Evolutionary conservation across 2,329 filamentous ascomycete genomes (phyloP).

Genomic region (Blastomyces percursus): DNA sequence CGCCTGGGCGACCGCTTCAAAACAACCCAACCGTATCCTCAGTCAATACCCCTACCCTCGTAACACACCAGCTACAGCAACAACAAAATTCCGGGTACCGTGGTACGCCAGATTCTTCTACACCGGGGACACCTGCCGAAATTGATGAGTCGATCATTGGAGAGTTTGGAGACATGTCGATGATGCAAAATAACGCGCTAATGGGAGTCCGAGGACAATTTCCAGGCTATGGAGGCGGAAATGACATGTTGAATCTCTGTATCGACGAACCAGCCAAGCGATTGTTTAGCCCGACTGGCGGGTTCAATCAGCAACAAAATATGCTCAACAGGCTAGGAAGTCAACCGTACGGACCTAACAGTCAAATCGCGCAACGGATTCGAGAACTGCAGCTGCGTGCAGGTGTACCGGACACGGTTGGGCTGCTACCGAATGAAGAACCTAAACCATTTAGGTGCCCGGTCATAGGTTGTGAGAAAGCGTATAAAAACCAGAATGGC

Average conservation of each 20-base stretch:
- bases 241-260: slow-evolving; percentile 48
- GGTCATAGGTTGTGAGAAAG: slow-evolving; percentile 97
- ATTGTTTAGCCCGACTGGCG: slow-evolving; percentile 74
- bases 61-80: slow-evolving; percentile 59
- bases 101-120: slow-evolving; percentile 53
- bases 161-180: slow-evolving; percentile 50
- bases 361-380: slow-evolving; percentile 58
- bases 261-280: slow-evolving; percentile 95
- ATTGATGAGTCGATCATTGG: slow-evolving; percentile 63
- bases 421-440: slow-evolving; percentile 59
- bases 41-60: slow-evolving; percentile 87
- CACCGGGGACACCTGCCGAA: slow-evolving; percentile 59
- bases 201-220: slow-evolving; percentile 33
- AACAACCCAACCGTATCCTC: slow-evolving; percentile 96
- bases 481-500: slow-evolving; percentile 99
- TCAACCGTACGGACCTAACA: slow-evolving; percentile 64
- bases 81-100: slow-evolving; percentile 45
- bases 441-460: slow-evolving; percentile 97
- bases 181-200: slow-evolving; percentile 34
- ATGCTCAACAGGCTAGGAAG: slow-evolving; percentile 65
- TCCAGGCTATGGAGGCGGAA: slow-evolving; percentile 32
- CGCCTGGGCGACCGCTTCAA: slow-evolving; percentile 57
- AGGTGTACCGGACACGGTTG: slow-evolving; percentile 39
- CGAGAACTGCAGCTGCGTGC: slow-evolving; percentile 54
- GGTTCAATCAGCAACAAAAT: slow-evolving; percentile 57